These are phyloP conservation scores for Globisporangium emineosum DNA, from an alignment of 352 stramenopile genomes.

Conservation along the genomic window DNA sequence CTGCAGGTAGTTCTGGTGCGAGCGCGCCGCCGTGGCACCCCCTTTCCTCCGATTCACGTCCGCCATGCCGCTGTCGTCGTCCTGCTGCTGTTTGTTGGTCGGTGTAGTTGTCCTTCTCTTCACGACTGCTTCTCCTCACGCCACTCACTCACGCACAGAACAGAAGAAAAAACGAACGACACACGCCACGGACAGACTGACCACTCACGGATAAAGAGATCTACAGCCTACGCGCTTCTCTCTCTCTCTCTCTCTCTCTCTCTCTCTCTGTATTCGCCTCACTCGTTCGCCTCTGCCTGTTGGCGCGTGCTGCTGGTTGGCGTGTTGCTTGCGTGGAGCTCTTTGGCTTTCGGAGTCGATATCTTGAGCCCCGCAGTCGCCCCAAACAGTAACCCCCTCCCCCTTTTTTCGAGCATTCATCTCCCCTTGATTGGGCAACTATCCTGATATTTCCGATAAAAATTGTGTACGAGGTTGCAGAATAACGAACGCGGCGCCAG, in stretches of 20 bases:
- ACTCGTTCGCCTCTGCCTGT: too few relatives aligned
- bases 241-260: background rate
- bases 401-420: background rate
- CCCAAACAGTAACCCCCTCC: background rate
- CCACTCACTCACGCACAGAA: slow-evolving; percentile 3
- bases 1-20: slow-evolving; percentile 43
- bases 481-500: background rate
- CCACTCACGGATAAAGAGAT: background rate
- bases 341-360: slow-evolving; percentile 9
- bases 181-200: background rate
- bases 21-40: slow-evolving; percentile 30
- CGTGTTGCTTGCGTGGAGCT: slow-evolving; percentile 9
- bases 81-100: background rate
- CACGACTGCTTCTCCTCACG: slow-evolving; percentile 1
- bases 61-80: slow-evolving; percentile 23
- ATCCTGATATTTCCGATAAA: background rate
- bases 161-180: slow-evolving; percentile 1
- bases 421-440: background rate
- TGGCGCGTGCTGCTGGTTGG: slow-evolving; percentile 11
- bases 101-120: background rate
- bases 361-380: slow-evolving; percentile 8
- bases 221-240: background rate
- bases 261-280: background rate
- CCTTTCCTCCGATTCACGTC: slow-evolving; percentile 48
- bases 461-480: background rate